These are phyloP conservation scores for Suillus subaureus DNA, from an alignment of 768 basidiomycete genomes.

Conservation along the genomic window DNA sequence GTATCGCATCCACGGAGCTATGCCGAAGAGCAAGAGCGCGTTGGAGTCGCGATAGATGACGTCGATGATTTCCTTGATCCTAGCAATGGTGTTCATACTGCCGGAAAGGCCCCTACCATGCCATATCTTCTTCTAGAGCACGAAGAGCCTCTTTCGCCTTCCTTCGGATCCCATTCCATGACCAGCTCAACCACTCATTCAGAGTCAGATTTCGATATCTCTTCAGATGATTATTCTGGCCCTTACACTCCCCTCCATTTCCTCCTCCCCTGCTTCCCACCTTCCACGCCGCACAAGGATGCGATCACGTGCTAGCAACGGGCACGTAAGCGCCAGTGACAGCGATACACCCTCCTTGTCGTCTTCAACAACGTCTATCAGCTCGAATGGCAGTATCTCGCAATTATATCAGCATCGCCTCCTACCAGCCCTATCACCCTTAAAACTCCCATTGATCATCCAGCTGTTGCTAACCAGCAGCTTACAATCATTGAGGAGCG, in stretches of 20 bases:
- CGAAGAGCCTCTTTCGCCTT: slow-evolving; percentile 34
- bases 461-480: slow-evolving; percentile 19
- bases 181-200: slow-evolving; percentile 23
- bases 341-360: slow-evolving; percentile 53
- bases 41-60: slow-evolving; percentile 29
- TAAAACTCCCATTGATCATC: slow-evolving; percentile 35
- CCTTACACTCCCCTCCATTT: slow-evolving; percentile 21
- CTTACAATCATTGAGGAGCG: slow-evolving; percentile 45
- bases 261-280: slow-evolving; percentile 30
- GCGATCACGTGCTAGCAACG: slow-evolving; percentile 29
- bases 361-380: slow-evolving; percentile 41
- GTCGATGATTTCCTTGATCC: slow-evolving; percentile 33
- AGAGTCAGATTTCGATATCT: slow-evolving; percentile 38
- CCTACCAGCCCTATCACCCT: slow-evolving; percentile 36
- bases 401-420: slow-evolving; percentile 29
- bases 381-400: slow-evolving; percentile 36
- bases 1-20: slow-evolving; percentile 25
- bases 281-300: slow-evolving; percentile 36
- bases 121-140: slow-evolving; percentile 33
- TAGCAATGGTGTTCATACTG: slow-evolving; percentile 15
- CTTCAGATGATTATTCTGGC: slow-evolving; percentile 30
- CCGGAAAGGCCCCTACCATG: slow-evolving; percentile 11
- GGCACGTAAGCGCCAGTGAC: slow-evolving; percentile 34
- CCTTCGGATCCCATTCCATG: slow-evolving; percentile 20
- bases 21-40: slow-evolving; percentile 29